phyloP scores from a whole-genome alignment of 2,329 filamentous ascomycete genomes.

The Cladophialophora chaetospira region DNA sequence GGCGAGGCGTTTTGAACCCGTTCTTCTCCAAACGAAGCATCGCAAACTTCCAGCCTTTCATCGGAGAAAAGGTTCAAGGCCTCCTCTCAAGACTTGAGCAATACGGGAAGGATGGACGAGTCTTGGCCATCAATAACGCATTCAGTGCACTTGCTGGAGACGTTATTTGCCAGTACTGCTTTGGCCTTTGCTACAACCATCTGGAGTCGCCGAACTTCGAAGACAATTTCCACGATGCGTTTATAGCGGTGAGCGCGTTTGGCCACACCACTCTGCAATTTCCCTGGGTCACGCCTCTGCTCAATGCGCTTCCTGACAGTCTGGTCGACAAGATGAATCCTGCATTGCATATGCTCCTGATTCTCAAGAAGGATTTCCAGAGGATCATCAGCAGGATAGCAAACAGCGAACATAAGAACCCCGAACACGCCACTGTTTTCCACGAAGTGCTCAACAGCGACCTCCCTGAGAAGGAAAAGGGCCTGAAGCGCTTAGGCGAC shows the following conservation, averaged over 20 bases:
- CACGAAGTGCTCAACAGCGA: conserved; percentile 41
- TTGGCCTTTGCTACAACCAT: conserved; percentile 34
- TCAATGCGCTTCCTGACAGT: conserved; percentile 18
- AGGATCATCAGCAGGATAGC: conserved; percentile 14
- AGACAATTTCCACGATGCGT: conserved; percentile 33
- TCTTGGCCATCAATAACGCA: conserved; percentile 23
- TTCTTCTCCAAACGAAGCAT: conserved; percentile 40
- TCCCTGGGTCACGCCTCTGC: conserved; percentile 28
- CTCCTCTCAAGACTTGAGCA: conserved; percentile 31
- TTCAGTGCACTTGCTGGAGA: conserved; percentile 34
- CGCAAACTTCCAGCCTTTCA: conserved; percentile 32
- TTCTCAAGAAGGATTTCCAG: conserved; percentile 17
- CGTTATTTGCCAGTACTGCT: conserved; percentile 36
- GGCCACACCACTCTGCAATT: conserved; percentile 31
- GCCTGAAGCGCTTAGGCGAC: conserved; percentile 34
- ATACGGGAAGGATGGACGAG: conserved; percentile 21
- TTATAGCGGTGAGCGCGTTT: conserved; percentile 29
- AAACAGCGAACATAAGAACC: conserved; percentile 10
- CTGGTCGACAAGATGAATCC: conserved; percentile 25
- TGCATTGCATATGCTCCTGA: conserved; percentile 20
- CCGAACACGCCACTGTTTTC: conserved; percentile 34
- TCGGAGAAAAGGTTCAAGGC: conserved; percentile 34
- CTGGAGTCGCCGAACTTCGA: conserved; percentile 26
- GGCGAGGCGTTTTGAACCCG: conserved; percentile 39
- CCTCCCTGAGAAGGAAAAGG: conserved; percentile 34